Evolutionary conservation across 345 rosid species (phyloP), one percentile per base, ranked within the genome.

Genomic region (Theobroma cacao): DNA sequence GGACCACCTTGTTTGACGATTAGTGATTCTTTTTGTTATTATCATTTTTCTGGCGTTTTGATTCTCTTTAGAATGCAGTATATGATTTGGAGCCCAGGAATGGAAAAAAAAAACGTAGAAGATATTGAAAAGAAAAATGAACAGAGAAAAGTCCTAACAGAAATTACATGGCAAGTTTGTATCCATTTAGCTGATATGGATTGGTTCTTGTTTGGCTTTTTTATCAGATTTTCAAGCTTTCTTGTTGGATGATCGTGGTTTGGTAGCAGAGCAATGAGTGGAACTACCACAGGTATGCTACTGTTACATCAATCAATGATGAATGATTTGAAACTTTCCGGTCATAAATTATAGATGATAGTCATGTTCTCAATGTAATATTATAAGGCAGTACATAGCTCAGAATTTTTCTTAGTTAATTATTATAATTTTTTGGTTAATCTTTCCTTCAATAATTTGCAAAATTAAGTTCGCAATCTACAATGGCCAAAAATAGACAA

Each of bases 251-350:
- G 84, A 81, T 80, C 77, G 81, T 68, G 75, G 79, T 84, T 77
- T 73, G 67, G 8, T 83, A 79, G 77, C 77, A 75, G 78, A 89
- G 91, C 86, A 77, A 91, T 90, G 95, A 95, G 85, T 79, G 92
- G 89, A 67, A 88, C 87, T 79, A 66, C 82, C 83, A 90, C 97
- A 80, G 92, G 97, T 91, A 78, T 73, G 83, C 52, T 45, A 34
- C 8, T 43, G 36, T 14, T 50, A 45, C 48, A 31, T 53, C 53
- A 14, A 50, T 38, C 48, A 33, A 24, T 68, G 63, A 24, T 48
- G 2, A 75, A 45, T 58, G 36, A 40, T 41, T 40, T 77, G 17
- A 36, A 28, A 17, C 43, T 41, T 66, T 24, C 30, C 22, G 5
- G 0, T 38, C 1, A 55, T 61, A 18, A 64, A 53, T 4, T 61